Evolutionary conservation across 1,139 yeast species (phyloP).

Genomic region (Saccharomycopsis hybrid): DNA sequence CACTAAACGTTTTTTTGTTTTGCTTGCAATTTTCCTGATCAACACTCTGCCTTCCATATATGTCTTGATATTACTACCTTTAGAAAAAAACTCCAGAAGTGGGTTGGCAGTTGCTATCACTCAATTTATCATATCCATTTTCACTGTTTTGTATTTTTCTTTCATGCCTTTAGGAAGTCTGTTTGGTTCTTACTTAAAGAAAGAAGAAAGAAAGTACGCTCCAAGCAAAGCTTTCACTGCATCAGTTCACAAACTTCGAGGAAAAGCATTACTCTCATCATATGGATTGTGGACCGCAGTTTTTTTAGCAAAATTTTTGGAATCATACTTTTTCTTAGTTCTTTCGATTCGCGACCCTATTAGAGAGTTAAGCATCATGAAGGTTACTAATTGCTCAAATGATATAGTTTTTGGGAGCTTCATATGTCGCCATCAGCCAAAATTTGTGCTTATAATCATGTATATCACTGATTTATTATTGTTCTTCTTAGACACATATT

Average conservation of each 20-base stretch:
- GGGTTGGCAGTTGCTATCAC: constrained; percentile 49
- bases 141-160: constrained; percentile 57
- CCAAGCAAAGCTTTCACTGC: constrained; percentile 46
- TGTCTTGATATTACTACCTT: constrained; percentile 47
- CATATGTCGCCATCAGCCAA: constrained; percentile 57
- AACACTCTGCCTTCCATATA: constrained; percentile 61
- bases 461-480: constrained; percentile 61
- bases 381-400: constrained; percentile 56
- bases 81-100: constrained; percentile 41
- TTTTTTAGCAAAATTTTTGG: constrained; percentile 65
- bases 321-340: constrained; percentile 76
- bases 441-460: constrained; percentile 48
- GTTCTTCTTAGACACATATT: constrained; percentile 77
- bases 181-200: constrained; percentile 37
- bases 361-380: constrained; percentile 55
- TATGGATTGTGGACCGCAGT: constrained; percentile 61
- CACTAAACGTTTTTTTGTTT: constrained; percentile 36
- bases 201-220: constrained; percentile 31
- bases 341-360: constrained; percentile 76
- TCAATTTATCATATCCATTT: constrained; percentile 54
- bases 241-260: constrained; percentile 48
- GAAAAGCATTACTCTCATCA: constrained; percentile 51
- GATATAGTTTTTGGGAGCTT: constrained; percentile 44
- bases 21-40: constrained; percentile 38
- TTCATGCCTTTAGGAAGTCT: constrained; percentile 51